A percentile compares a stretch with the other conserved stretches of the same genome.
These are phyloP conservation scores for Gossypium thurberi DNA, from an alignment of 345 rosid species.

Conservation along the genomic window DNA sequence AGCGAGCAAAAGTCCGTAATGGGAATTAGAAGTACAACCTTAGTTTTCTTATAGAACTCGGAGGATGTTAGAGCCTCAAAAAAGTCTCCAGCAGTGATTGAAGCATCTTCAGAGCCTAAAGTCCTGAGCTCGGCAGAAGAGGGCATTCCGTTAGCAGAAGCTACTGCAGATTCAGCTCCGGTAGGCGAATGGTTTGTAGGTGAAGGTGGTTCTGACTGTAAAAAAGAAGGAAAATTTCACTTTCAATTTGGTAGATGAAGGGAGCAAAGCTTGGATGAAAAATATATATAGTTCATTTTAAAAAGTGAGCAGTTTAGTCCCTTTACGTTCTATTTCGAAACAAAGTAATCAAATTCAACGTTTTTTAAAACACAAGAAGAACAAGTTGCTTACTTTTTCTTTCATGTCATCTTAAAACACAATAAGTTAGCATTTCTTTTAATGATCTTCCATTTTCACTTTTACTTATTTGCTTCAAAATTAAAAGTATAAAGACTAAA, in stretches of 20 bases:
- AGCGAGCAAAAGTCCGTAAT: background rate
- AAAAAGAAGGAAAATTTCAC: background rate
- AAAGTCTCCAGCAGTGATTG: slow-evolving; percentile 79
- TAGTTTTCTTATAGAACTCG: slow-evolving; percentile 68
- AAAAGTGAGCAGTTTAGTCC: no score
- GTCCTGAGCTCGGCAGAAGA: slow-evolving; percentile 31
- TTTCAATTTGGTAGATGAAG: background rate
- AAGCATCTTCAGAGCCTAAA: slow-evolving; percentile 66
- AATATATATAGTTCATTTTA: background rate
- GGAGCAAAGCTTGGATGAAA: background rate
- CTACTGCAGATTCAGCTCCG: slow-evolving; percentile 41
- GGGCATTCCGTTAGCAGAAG: slow-evolving; percentile 41
- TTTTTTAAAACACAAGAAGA: no score
- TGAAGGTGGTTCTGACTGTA: slow-evolving; percentile 88
- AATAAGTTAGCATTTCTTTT: no score
- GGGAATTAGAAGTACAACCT: slow-evolving; percentile 34
- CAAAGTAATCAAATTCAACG: no score
- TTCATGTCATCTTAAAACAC: no score
- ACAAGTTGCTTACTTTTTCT: no score
- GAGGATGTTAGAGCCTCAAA: slow-evolving; percentile 82
- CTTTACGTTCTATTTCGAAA: no score
- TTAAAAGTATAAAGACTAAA: no score
- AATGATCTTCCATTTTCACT: no score
- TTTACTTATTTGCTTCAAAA: no score
- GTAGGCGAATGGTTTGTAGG: slow-evolving; percentile 49